A percentile compares a stretch with the other conserved stretches of the same genome.
Conservation (phyloP, 23 red algal species). For the Gracilariopsis chorda region DNA sequence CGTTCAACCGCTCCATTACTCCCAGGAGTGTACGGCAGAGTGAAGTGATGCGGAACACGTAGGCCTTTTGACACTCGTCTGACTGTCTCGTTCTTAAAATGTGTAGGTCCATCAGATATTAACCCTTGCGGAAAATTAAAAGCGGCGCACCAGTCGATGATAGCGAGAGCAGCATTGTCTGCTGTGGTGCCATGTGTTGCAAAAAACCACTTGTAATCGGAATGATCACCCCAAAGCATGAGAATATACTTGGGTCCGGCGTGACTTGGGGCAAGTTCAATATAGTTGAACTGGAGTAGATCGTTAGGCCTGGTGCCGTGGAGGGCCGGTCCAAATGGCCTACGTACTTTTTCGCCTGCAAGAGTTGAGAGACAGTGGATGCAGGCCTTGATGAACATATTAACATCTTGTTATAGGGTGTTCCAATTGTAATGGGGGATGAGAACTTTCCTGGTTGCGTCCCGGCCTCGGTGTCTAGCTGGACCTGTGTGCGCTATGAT, state of each 20-base stretch:
- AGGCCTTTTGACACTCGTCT: not conserved
- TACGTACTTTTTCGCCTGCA: not conserved
- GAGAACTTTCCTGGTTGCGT: not conserved
- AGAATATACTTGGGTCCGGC: not conserved
- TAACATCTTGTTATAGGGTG: not conserved
- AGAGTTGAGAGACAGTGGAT: not conserved
- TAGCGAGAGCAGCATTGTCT: not conserved
- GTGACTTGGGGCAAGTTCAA: not conserved
- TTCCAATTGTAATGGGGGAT: not conserved
- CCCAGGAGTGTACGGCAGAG: not conserved
- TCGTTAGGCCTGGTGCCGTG: not conserved
- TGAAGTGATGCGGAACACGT: not conserved
- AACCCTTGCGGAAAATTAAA: not conserved
- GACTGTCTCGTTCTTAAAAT: not conserved
- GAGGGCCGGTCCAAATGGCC: not conserved
- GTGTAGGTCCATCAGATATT: not conserved
- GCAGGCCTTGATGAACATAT: not conserved
- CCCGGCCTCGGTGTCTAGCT: not conserved
- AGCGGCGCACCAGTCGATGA: not conserved
- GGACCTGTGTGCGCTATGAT: not conserved
- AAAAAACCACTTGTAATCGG: not conserved
- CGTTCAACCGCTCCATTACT: not conserved
- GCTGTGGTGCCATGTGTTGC: not conserved
- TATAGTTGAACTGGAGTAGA: not conserved
- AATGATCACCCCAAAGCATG: not conserved